Evolutionary conservation across 345 rosid genomes (phyloP), one percentile per base, ranked within the genome.

Genomic region (Arabidopsis arenosa): DNA sequence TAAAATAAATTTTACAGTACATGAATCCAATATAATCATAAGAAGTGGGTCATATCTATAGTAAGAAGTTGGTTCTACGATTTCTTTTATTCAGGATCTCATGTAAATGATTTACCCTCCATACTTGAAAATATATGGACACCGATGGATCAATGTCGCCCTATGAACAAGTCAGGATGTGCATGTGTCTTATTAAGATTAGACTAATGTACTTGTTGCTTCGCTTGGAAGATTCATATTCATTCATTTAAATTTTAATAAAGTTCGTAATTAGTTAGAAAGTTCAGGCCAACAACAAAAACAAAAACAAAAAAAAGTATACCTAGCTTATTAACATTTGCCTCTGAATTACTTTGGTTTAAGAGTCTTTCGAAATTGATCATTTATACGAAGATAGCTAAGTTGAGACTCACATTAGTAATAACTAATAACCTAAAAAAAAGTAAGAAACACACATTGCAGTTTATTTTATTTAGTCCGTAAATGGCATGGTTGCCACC

Each of bases 161-260:
- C 21, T 17, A 45, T 56, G 44, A 17, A 56, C 17, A 7, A 21
- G 21, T 44, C 35, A 41, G 35, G 45, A 33, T 70, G 56, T 35
- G 37, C 66, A 45, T 13, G n/a, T 35, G 66, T 33, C 26, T 33
- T 58, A 33, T 10, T 44, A 33, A 33, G 17, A 58, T 9, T 45
- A 58, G 44, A 9, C 7, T 58, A 70, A 5, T 7, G 6, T 26
- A 48, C 12, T 40, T 37, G 52, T 72, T 72, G 61, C 52, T 72
- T 72, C 10, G 60, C 61, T 49, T 72, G 33, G 9, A 72, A 37
- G 61, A 28, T 14, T 48, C 49, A 60, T 14, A 59, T 21, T 71
- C 28, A 47, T 53, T 39, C 14, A 1, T 39, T 72, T 13, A 26
- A 30, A 18, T 66, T 47, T 17, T 49, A 35, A 14, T 5, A 49